Conservation (phyloP, 73 alveolate species). For the Stentor roeselii region DNA sequence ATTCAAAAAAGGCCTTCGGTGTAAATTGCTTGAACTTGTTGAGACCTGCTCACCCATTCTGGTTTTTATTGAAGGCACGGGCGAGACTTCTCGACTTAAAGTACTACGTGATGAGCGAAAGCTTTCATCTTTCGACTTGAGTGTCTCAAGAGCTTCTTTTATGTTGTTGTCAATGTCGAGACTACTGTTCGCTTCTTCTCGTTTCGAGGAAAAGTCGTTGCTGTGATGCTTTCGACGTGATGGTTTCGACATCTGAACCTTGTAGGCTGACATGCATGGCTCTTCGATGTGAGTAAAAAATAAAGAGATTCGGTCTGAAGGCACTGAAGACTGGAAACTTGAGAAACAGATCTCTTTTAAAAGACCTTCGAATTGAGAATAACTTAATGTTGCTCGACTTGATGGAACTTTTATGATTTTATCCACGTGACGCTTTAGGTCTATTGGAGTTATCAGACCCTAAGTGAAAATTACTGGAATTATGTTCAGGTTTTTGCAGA, state of each 20-base stretch:
- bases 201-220: not conserved
- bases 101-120: not conserved
- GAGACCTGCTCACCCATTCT: not conserved
- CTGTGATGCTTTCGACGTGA: not conserved
- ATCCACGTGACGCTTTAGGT: not conserved
- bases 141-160: not conserved
- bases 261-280: not conserved
- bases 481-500: not conserved
- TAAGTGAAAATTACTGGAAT: not conserved
- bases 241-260: not conserved
- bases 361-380: not conserved
- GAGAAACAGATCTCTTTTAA: not conserved
- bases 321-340: not conserved
- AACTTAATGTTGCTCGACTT: not conserved
- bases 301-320: not conserved
- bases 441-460: not conserved
- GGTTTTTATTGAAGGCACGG: not conserved
- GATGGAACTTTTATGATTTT: not conserved
- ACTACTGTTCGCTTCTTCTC: not conserved
- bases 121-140: not conserved
- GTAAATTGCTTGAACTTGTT: not conserved
- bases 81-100: not conserved
- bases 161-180: not conserved
- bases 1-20: not conserved
- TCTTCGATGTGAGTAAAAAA: not conserved